Base-by-base conservation (phyloP, 495 filamentous ascomycete species). In the Penicillium diatomitis region DNA sequence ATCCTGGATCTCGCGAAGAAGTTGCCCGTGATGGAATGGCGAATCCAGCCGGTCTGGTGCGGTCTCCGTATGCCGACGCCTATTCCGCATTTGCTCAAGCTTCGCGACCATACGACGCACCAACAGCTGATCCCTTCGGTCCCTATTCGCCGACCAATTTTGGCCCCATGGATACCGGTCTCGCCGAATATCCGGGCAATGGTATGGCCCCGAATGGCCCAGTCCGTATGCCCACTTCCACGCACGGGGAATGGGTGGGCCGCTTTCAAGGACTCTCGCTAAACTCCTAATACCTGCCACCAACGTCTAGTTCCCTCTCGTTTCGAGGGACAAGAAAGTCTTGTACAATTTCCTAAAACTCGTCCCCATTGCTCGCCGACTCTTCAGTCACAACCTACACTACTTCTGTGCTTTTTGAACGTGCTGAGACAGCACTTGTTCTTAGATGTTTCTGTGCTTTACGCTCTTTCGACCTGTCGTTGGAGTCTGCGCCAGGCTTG, bases 241-340 rank as follows among this genome's bases (percentile, higher is more conserved):
- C 61, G 8, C 65, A 67, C 28, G 57, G 57, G 38, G 75, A 78
- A 41, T 78, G 73, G 72, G 56, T 62, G 33, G 56, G 58, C 40
- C 59, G 66, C 4, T 77, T 79, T 52, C 75, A 75, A 50, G 73
- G 73, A 20, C 50, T 79, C n/a, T 79, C 75, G 7, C 68, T 79
- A 11, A 71, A 70, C 31, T 75, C 70, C 41, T 76, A 52, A 67
- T 37, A 27, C 29, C 30, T 31, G 28, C 49, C 8, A 30, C 12
- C n/a, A n/a, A 7, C 4, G 28, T 40, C 32, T 31, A 27, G n/a
- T n/a, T n/a, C n/a, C n/a, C n/a, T n/a, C n/a, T n/a, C n/a, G n/a
- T n/a, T n/a, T n/a, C n/a, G n/a, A n/a, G n/a, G n/a, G n/a, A n/a
- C 31, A 6, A 36, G 27, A 8, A 12, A 30, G 38, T 32, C 40